phyloP scores from a whole-genome alignment of 306 rosid species.

The Luffa acutangula region DNA sequence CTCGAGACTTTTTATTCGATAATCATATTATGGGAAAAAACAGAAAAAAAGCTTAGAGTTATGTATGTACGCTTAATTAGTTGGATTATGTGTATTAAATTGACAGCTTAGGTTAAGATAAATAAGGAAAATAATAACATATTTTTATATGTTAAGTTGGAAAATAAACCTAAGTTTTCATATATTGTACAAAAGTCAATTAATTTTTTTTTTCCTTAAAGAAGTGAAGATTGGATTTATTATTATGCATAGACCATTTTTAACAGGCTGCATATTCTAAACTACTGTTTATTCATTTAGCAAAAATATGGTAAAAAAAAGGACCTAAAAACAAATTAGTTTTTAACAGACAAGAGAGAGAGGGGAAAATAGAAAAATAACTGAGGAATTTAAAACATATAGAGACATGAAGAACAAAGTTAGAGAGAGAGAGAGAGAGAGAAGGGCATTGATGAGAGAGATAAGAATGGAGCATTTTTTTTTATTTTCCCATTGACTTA shows the following conservation, averaged over 20 bases:
- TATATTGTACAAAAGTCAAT: background rate
- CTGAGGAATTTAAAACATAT: background rate
- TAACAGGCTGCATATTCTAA: background rate
- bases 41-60: too few relatives aligned
- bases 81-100: too few relatives aligned
- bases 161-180: background rate
- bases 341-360: background rate
- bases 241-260: background rate
- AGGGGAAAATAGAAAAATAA: background rate
- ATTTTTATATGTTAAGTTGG: background rate
- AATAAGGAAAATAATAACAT: too few relatives aligned
- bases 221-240: background rate
- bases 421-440: background rate
- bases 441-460: background rate
- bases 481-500: background rate
- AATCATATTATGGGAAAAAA: too few relatives aligned
- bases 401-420: background rate
- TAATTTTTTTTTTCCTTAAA: too few relatives aligned
- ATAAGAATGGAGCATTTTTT: background rate
- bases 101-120: too few relatives aligned
- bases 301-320: background rate
- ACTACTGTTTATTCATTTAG: background rate
- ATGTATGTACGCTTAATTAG: too few relatives aligned
- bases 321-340: background rate
- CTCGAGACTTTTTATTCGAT: too few relatives aligned